Percentiles rank a stretch among this genome's conserved stretches.
These are phyloP conservation scores for Russula brevipes DNA, from an alignment of 768 basidiomycete species.

Conservation along the genomic window DNA sequence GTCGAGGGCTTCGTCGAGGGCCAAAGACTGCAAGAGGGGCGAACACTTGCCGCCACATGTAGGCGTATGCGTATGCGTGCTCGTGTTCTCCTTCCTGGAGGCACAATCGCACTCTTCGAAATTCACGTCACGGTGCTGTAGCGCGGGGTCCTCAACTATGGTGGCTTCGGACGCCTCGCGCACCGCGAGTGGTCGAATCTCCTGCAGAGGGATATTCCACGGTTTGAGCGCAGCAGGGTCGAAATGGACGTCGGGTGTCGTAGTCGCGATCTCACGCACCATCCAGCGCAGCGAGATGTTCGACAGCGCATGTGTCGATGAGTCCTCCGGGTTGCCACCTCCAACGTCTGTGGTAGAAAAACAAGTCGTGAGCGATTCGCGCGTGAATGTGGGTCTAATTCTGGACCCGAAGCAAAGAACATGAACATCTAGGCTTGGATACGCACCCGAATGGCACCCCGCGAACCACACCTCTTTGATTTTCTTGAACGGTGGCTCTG, in stretches of 20 bases:
- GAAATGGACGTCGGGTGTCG: neutral
- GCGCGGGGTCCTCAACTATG: no score
- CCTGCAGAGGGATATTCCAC: neutral
- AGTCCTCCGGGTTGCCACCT: constrained; percentile 10
- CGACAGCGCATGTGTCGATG: neutral
- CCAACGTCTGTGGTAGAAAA: constrained; percentile 15
- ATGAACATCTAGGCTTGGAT: neutral
- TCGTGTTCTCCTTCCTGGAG: no score
- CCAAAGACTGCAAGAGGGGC: no score
- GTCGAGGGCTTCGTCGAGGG: no score
- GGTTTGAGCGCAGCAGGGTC: neutral
- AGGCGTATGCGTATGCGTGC: no score
- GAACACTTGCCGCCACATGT: no score
- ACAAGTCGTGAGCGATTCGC: neutral
- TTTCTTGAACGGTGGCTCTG: no score
- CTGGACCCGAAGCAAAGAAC: neutral
- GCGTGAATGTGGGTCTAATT: neutral
- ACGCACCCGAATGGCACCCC: constrained; percentile 10
- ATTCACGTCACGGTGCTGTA: no score
- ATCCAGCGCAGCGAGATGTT: constrained; percentile 21
- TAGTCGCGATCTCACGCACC: constrained; percentile 14
- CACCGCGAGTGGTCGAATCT: neutral
- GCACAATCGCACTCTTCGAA: no score
- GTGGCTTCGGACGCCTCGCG: no score
- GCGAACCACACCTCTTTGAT: no score